These are phyloP conservation scores for Chaetomiaceae sp. DNA, from an alignment of 2,329 filamentous ascomycete genomes.

Conservation along the genomic window DNA sequence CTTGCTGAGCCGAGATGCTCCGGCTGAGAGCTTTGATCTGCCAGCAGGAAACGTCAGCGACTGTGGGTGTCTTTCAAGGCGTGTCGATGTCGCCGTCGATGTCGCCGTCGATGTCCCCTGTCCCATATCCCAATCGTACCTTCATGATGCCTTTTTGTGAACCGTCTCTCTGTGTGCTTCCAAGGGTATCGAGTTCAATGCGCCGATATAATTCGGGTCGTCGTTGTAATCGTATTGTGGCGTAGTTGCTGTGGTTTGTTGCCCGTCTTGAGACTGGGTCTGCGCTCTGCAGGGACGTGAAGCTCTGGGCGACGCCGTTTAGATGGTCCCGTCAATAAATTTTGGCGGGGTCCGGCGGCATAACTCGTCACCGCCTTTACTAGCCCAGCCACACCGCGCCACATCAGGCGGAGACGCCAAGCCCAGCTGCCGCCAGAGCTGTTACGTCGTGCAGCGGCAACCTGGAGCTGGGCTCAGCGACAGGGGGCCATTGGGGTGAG, in stretches of 20 bases:
- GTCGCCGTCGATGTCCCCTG: neutral
- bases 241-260: too few species aligned
- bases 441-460: constrained; percentile 29
- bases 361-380: constrained; percentile 21
- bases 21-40: constrained; percentile 32
- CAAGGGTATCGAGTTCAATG: too few species aligned
- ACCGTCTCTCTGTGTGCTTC: too few species aligned
- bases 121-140: constrained; percentile 7
- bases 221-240: too few species aligned
- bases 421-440: constrained; percentile 16
- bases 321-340: constrained; percentile 19
- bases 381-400: constrained; percentile 9
- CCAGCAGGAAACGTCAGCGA: constrained; percentile 11
- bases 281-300: neutral
- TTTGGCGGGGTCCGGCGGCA: constrained; percentile 28
- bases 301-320: constrained; percentile 6
- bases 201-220: neutral
- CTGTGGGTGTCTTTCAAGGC: too few species aligned
- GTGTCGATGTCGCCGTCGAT: too few species aligned
- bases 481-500: neutral
- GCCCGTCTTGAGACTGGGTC: too few species aligned
- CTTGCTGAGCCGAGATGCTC: constrained; percentile 28
- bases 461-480: constrained; percentile 25
- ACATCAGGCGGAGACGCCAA: constrained; percentile 11
- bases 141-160: too few species aligned